These are phyloP conservation scores for Pseudoneurospora amorphoporcata DNA, from an alignment of 495 filamentous ascomycete genomes.

Conservation along the genomic window DNA sequence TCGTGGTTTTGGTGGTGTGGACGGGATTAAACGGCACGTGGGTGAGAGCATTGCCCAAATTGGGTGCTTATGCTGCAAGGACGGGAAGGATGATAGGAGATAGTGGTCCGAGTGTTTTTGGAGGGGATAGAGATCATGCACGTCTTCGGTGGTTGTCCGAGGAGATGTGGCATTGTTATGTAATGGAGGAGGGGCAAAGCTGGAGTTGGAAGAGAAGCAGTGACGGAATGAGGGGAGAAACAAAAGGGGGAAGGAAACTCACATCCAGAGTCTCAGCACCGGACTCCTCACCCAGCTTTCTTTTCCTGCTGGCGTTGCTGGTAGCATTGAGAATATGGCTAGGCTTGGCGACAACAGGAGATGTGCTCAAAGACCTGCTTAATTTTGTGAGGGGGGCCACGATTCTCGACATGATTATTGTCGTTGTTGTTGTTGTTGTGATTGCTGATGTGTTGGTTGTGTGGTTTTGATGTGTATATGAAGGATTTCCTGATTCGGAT, in stretches of 20 bases:
- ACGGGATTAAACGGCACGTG: slow-evolving; percentile 13
- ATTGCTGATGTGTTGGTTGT: neutral
- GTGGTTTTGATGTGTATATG: neutral
- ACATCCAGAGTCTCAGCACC: slow-evolving; percentile 13
- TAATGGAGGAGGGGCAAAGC: neutral
- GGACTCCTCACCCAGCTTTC: slow-evolving; percentile 3
- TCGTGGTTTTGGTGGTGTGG: slow-evolving; percentile 12
- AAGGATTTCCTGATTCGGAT: neutral
- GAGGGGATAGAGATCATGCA: neutral
- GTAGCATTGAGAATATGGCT: slow-evolving; percentile 22
- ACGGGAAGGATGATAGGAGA: neutral
- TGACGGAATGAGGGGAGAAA: neutral
- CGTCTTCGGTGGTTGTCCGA: slow-evolving; percentile 2
- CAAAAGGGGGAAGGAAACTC: slow-evolving; percentile 4
- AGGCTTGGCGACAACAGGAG: slow-evolving; percentile 23
- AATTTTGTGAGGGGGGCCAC: slow-evolving; percentile 34
- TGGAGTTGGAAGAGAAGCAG: neutral
- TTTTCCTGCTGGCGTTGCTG: slow-evolving; percentile 18
- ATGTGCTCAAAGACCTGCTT: slow-evolving; percentile 34
- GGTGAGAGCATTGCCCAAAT: slow-evolving; percentile 13
- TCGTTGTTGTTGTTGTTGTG: slow-evolving; percentile 1
- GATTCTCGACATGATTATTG: slow-evolving; percentile 29
- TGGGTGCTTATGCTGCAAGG: neutral
- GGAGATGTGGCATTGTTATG: neutral
- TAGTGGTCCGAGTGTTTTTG: slow-evolving; percentile 2